These are phyloP conservation scores for Laetiporus sulphureus DNA, from an alignment of 1,284 basidiomycete genomes.

Conservation along the genomic window DNA sequence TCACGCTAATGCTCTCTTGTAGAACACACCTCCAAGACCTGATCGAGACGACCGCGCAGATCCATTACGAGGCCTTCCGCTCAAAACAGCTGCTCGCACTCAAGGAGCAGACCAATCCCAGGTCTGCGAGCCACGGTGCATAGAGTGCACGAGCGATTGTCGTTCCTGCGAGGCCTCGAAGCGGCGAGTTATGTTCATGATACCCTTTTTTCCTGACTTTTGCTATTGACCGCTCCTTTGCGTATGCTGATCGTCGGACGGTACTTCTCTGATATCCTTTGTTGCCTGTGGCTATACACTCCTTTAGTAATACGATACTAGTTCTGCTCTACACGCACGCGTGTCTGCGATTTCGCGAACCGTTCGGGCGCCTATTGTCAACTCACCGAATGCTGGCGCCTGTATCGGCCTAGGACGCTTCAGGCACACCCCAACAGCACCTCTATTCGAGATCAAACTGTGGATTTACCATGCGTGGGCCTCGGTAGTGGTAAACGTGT, in stretches of 20 bases:
- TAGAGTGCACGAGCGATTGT: too few species aligned
- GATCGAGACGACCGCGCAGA: slow-evolving; percentile 97
- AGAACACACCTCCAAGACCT: slow-evolving; percentile 97
- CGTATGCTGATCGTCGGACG: slow-evolving; percentile 15
- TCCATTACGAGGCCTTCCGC: slow-evolving; percentile 99
- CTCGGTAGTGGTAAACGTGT: too few species aligned
- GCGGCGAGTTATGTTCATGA: slow-evolving; percentile 13
- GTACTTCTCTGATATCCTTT: slow-evolving; percentile 6
- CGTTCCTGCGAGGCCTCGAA: not conserved
- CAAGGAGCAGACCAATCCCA: slow-evolving; percentile 57
- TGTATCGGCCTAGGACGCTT: too few species aligned
- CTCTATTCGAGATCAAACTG: too few species aligned
- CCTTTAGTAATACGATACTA: not conserved
- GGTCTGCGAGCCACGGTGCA: slow-evolving; percentile 12
- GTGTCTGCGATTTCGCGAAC: too few species aligned
- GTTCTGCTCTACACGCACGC: too few species aligned
- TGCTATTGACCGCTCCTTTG: slow-evolving; percentile 18
- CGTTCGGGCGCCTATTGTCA: too few species aligned
- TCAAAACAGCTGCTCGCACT: slow-evolving; percentile 93
- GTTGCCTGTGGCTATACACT: not conserved
- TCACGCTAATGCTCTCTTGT: slow-evolving; percentile 2
- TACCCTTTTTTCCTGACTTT: slow-evolving; percentile 15
- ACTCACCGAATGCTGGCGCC: too few species aligned
- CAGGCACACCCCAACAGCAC: too few species aligned
- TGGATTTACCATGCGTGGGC: too few species aligned